These are phyloP conservation scores for Durotheca rogersii DNA, from an alignment of 495 filamentous ascomycete genomes.

Conservation along the genomic window DNA sequence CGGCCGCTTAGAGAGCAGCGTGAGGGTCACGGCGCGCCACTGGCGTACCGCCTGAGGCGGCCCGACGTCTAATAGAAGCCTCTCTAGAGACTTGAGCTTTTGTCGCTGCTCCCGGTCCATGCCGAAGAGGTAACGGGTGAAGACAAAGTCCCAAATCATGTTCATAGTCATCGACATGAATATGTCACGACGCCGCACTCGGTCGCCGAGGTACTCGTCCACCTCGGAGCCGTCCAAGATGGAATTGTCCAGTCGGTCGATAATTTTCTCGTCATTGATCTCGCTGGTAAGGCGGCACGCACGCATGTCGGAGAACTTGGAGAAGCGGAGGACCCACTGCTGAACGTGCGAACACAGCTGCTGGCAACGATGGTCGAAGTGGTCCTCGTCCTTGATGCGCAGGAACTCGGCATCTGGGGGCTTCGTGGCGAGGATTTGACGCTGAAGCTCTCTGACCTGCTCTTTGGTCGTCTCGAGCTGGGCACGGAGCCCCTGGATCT, in stretches of 20 bases:
- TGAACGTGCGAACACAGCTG: slow-evolving; percentile 91
- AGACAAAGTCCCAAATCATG: slow-evolving; percentile 97
- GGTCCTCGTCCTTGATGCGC: slow-evolving; percentile 80
- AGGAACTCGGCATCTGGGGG: slow-evolving; percentile 71
- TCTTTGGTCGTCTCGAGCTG: slow-evolving; percentile 77
- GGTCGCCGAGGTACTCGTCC: slow-evolving; percentile 79
- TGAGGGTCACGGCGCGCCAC: slow-evolving; percentile 93
- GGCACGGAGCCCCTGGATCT: slow-evolving; percentile 71
- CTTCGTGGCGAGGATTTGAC: slow-evolving; percentile 72
- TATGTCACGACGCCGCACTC: slow-evolving; percentile 81
- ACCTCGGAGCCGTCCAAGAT: slow-evolving; percentile 92
- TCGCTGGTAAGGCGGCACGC: slow-evolving; percentile 79
- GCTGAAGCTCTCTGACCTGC: slow-evolving; percentile 77
- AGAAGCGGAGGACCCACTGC: slow-evolving; percentile 95
- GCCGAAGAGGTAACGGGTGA: slow-evolving; percentile 95
- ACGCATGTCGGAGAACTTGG: slow-evolving; percentile 87
- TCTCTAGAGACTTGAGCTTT: slow-evolving; percentile 92
- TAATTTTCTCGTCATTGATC: slow-evolving; percentile 81
- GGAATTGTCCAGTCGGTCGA: slow-evolving; percentile 88
- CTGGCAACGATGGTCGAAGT: slow-evolving; percentile 93
- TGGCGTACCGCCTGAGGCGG: slow-evolving; percentile 80
- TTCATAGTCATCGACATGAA: slow-evolving; percentile 98
- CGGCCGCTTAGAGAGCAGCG: slow-evolving; percentile 74
- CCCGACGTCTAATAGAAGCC: slow-evolving; percentile 83
- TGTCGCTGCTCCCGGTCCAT: slow-evolving; percentile 97